Evolutionary conservation across 2,329 filamentous ascomycete genomes (phyloP).

Genomic region (Ophiocordyceps polyrhachis-furcata): DNA sequence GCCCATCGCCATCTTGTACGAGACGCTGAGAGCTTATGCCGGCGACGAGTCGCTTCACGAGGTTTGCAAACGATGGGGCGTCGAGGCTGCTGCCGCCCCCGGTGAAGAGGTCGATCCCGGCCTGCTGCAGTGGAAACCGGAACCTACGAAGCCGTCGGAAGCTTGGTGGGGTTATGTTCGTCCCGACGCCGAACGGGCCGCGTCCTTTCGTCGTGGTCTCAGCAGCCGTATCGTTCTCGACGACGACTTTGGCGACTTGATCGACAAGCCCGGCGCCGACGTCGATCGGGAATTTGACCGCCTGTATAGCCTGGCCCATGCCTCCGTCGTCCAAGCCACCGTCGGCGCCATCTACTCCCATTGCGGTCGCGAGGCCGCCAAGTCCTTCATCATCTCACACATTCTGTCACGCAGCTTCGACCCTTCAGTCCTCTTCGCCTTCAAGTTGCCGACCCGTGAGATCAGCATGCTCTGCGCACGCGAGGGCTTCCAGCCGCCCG

Average conservation of each 20-base stretch:
- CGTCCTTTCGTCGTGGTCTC: conserved; percentile 43
- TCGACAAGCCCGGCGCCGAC: conserved; percentile 8
- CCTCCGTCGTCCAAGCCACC: conserved; percentile 65
- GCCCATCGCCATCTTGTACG: conserved; percentile 72
- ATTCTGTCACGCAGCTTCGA: conserved; percentile 65
- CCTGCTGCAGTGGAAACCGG: conserved; percentile 57
- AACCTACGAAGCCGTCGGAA: conserved; percentile 24
- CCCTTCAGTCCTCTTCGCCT: conserved; percentile 61
- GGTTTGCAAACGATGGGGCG: conserved; percentile 74
- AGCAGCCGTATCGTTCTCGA: conserved; percentile 65
- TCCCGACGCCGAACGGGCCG: conserved; percentile 25
- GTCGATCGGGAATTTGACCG: conserved; percentile 22
- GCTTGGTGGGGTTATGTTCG: conserved; percentile 33
- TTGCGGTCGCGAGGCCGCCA: conserved; percentile 57
- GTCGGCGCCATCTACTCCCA: conserved; percentile 77
- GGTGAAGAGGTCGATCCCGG: conserved; percentile 86
- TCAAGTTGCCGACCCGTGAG: conserved; percentile 69
- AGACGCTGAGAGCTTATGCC: conserved; percentile 68
- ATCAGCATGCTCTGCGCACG: conserved; percentile 65
- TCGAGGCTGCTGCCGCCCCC: conserved; percentile 71
- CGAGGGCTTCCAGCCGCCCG: conserved; percentile 73
- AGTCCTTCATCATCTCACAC: conserved; percentile 68
- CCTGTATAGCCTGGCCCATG: conserved; percentile 56
- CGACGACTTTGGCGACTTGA: conserved; percentile 61
- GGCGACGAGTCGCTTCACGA: conserved; percentile 56